phyloP scores from a whole-genome alignment of 2,329 filamentous ascomycete genomes.

The Botryotinia globosa region DNA sequence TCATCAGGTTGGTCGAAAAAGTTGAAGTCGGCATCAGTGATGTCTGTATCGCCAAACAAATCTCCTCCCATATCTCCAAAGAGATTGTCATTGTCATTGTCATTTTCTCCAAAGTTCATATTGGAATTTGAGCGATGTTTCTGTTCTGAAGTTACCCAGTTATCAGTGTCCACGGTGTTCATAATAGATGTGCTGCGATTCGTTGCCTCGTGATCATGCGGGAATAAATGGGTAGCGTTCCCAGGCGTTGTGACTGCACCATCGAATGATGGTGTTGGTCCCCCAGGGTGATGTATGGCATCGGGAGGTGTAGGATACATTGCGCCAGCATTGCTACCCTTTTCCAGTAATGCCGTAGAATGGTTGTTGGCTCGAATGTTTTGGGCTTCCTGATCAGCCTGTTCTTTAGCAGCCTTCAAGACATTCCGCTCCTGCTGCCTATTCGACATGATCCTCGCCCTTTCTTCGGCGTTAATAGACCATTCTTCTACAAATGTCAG shows the following conservation, averaged over 20 bases:
- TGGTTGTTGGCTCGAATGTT: conserved; percentile 47
- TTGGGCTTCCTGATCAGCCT: conserved; percentile 44
- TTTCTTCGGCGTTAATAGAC: conserved; percentile 37
- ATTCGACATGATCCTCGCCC: conserved; percentile 47
- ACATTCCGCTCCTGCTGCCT: conserved; percentile 52
- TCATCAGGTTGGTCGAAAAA: conserved; percentile 68
- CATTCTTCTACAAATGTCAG: conserved; percentile 41
- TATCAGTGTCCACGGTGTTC: conserved; percentile 30
- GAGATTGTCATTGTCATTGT: conserved; percentile 47
- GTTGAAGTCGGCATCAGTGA: conserved; percentile 82
- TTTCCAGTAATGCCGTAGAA: conserved; percentile 51
- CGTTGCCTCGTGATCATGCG: conserved; percentile 41
- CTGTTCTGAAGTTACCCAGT: conserved; percentile 33
- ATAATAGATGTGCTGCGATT: conserved; percentile 21
- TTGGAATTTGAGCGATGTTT: conserved; percentile 29
- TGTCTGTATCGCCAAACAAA: conserved; percentile 60
- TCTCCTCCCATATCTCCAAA: conserved; percentile 69
- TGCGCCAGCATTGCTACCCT: conserved; percentile 50
- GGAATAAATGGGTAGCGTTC: conserved; percentile 40
- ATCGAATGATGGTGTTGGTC: conserved; percentile 56
- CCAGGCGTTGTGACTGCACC: conserved; percentile 55
- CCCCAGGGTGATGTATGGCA: conserved; percentile 53
- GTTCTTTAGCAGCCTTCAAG: conserved; percentile 40
- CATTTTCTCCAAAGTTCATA: conserved; percentile 32
- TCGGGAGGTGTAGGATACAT: conserved; percentile 74